Percentiles rank a stretch among this genome's conserved stretches.
Conservation (phyloP, 257 asterid genomes). For the Nicotiana tabacum region DNA sequence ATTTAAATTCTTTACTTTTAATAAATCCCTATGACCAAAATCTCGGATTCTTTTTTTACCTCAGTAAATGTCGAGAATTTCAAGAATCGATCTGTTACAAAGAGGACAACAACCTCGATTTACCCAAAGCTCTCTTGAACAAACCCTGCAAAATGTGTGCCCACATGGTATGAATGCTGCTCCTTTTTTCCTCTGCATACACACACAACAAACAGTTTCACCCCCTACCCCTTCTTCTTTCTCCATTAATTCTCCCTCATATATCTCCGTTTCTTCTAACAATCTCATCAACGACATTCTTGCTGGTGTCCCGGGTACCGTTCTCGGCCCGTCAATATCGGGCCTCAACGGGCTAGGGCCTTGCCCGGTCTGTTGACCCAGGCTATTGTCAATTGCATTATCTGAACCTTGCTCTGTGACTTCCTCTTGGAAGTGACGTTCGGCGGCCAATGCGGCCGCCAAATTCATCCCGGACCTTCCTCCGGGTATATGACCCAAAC, state of each 20-base stretch:
- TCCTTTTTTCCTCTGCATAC: conserved; percentile 83
- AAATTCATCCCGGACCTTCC: conserved; percentile 51
- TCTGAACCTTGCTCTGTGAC: no score
- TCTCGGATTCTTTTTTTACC: background rate
- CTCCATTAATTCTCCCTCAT: conserved; percentile 30
- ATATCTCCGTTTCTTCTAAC: conserved; percentile 65
- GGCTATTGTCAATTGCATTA: no score
- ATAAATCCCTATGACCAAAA: conserved; percentile 6
- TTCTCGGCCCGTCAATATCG: background rate
- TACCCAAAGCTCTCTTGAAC: conserved; percentile 83
- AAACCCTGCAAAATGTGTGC: conserved; percentile 88
- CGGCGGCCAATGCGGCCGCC: conserved; percentile 84
- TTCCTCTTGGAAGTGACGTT: conserved; percentile 32
- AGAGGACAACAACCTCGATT: conserved; percentile 94
- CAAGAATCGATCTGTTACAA: conserved; percentile 68
- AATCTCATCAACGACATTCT: conserved; percentile 80
- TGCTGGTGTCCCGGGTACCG: conserved; percentile 31
- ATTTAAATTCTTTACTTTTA: background rate
- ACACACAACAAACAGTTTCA: conserved; percentile 80
- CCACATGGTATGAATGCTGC: conserved; percentile 99
- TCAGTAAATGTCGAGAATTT: conserved; percentile 77
- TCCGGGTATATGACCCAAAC: conserved; percentile 24
- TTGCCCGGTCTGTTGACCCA: no score
- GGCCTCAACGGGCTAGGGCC: conserved; percentile 1
- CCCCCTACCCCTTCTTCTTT: conserved; percentile 13